phyloP scores from a whole-genome alignment of 2,329 filamentous ascomycete genomes.

The Teratosphaeria zuluensis region DNA sequence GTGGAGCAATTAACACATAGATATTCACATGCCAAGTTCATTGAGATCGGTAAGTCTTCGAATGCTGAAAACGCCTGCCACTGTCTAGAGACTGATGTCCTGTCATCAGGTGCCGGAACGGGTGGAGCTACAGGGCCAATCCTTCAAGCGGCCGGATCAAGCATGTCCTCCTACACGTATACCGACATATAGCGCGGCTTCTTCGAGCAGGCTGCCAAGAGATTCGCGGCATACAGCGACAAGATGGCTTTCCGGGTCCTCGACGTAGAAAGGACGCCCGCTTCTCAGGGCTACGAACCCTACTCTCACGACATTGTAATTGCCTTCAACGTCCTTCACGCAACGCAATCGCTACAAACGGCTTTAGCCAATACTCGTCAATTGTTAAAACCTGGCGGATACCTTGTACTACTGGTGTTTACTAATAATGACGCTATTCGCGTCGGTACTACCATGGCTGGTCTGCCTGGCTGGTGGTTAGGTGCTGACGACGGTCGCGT shows the following conservation, averaged over 20 bases:
- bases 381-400: slow-evolving; percentile 16
- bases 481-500: background rate
- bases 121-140: no score
- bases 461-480: background rate
- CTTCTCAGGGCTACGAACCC: slow-evolving; percentile 27
- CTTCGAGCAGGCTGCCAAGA: slow-evolving; percentile 28
- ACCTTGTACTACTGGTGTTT: slow-evolving; percentile 3
- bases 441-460: background rate
- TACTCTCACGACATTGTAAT: slow-evolving; percentile 16
- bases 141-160: no score
- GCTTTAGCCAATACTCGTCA: slow-evolving; percentile 11
- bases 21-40: no score
- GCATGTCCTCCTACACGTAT: slow-evolving; percentile 37
- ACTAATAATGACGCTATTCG: background rate
- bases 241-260: slow-evolving; percentile 24
- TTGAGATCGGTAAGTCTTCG: no score
- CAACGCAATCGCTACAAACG: slow-evolving; percentile 8
- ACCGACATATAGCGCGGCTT: slow-evolving; percentile 36
- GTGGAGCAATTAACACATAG: no score
- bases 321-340: slow-evolving; percentile 16
- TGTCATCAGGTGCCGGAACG: no score
- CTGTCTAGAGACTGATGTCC: no score
- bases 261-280: slow-evolving; percentile 22
- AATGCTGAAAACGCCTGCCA: no score
- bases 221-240: slow-evolving; percentile 17